Evolutionary conservation across 2,329 filamentous ascomycete species (phyloP).

Genomic region (Fusarium robinianum): DNA sequence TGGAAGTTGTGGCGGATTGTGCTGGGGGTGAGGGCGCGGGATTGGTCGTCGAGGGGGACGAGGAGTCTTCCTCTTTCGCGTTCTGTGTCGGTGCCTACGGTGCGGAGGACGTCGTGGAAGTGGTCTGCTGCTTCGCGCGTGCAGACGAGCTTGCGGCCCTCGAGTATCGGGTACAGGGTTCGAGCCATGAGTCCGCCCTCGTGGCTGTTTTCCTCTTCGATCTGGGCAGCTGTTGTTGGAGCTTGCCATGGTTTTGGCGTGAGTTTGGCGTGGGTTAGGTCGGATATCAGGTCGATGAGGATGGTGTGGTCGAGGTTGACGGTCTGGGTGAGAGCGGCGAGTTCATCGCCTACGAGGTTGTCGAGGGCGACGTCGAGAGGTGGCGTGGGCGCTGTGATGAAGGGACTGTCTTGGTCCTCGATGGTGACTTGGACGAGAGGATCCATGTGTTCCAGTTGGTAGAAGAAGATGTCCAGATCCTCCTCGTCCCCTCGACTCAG

Average conservation of each 20-base stretch:
- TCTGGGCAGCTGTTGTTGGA: slow-evolving; percentile 40
- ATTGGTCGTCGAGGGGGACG: slow-evolving; percentile 36
- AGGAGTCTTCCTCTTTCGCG: slow-evolving; percentile 43
- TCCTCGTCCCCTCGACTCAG: slow-evolving; percentile 37
- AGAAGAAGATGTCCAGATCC: slow-evolving; percentile 40
- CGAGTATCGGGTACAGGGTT: slow-evolving; percentile 43
- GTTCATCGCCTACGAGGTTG: slow-evolving; percentile 40
- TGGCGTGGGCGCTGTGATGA: slow-evolving; percentile 34
- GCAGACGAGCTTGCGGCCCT: slow-evolving; percentile 42
- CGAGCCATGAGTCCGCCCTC: slow-evolving; percentile 41
- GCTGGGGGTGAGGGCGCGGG: slow-evolving; percentile 10
- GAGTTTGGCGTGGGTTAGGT: slow-evolving; percentile 45
- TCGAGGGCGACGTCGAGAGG: slow-evolving; percentile 35
- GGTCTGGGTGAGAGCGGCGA: slow-evolving; percentile 41
- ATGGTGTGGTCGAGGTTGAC: slow-evolving; percentile 50
- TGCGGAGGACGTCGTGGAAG: slow-evolving; percentile 44
- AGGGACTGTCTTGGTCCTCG: slow-evolving; percentile 37
- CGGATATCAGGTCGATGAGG: slow-evolving; percentile 47
- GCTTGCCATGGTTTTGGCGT: slow-evolving; percentile 42
- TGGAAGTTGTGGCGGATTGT: slow-evolving; percentile 38
- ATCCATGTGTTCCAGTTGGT: slow-evolving; percentile 39
- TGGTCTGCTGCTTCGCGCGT: slow-evolving; percentile 46
- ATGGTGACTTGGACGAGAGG: slow-evolving; percentile 41
- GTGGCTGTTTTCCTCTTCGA: slow-evolving; percentile 41
- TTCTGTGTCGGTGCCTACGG: slow-evolving; percentile 46